These are phyloP conservation scores for Mercurialis annua DNA, from an alignment of 345 rosid species.

Conservation along the genomic window DNA sequence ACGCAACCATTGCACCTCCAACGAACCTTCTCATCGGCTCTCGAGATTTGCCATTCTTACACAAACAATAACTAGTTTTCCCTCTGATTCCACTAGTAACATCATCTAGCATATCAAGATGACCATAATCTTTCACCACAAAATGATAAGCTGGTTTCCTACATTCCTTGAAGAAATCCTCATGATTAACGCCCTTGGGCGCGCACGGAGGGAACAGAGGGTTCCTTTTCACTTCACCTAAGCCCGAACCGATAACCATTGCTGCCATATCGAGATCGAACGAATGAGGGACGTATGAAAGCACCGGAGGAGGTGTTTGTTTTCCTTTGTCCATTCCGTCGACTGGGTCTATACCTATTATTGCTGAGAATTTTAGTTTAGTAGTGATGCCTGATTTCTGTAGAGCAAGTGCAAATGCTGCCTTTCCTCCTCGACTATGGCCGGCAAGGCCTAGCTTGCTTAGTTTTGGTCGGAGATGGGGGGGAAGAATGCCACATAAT, in stretches of 20 bases:
- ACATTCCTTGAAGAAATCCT: constrained; percentile 62
- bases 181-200: constrained; percentile 70
- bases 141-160: constrained; percentile 63
- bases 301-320: constrained; percentile 75
- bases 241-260: constrained; percentile 73
- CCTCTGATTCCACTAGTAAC: constrained; percentile 68
- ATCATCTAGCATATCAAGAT: constrained; percentile 76
- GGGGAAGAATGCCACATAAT: constrained; percentile 48
- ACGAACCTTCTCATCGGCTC: constrained; percentile 78
- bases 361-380: constrained; percentile 43
- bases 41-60: constrained; percentile 66
- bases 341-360: constrained; percentile 84
- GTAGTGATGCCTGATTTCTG: constrained; percentile 30
- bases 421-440: constrained; percentile 89
- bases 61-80: constrained; percentile 51
- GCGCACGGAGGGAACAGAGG: constrained; percentile 74
- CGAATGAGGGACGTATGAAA: constrained; percentile 59
- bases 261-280: constrained; percentile 58
- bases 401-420: constrained; percentile 69
- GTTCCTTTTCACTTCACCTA: constrained; percentile 49
- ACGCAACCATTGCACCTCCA: constrained; percentile 64
- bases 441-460: constrained; percentile 64
- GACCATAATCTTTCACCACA: constrained; percentile 73
- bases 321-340: constrained; percentile 67
- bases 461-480: constrained; percentile 49